Base-by-base conservation (phyloP, 208 protist species). In the Leishmania arabica region DNA sequence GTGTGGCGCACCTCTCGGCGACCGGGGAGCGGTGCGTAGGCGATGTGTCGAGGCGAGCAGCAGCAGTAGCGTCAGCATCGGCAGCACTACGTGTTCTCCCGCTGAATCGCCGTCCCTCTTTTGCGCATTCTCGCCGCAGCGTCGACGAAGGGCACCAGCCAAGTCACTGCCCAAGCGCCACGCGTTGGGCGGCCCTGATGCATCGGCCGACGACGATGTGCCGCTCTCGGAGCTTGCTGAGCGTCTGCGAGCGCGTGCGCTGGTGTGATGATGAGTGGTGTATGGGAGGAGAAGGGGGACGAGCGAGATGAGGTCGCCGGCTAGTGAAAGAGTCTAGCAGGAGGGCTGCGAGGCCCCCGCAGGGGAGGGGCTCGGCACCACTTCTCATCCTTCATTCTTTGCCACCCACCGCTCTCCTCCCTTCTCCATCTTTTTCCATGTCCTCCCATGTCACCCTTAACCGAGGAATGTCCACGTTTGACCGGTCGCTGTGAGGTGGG, bases 221-320 rank as follows among this genome's bases (percentile, higher is more conserved):
- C 80, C 74, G 31, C 74, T 83, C 34, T 53, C 51, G 47, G 24
- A n/a, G 8, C 24, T 83, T 58, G 65, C 66, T 8, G 13, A 65
- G 27, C 40, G 56, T 37, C 34, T 37, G 37, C 58, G 56, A 49
- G 56, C 24, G 24, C 62, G 19, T 65, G 47, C 19, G 27, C 42
- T 34, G 42, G 15, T 1, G 54, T 70, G 37, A 54, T 47, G 13
- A 5, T 62, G 72, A 17, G 31, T 31, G 45, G 45, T n/a, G 69
- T 4, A 17, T 34, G 69, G 69, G 27, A 53, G 13, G 69, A 17
- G 40, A 24, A 49, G 42, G 42, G 40, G 9, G 69, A 17, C 11
- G 45, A 49, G 68, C 7, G 37, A 53, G 69, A 7, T 54, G 69
- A 54, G 42, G 47, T 54, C 11, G 27, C 27, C 40, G 9, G 3